Evolutionary conservation across 352 stramenopile genomes (phyloP).

Genomic region (Phytophthora tentaculata): DNA sequence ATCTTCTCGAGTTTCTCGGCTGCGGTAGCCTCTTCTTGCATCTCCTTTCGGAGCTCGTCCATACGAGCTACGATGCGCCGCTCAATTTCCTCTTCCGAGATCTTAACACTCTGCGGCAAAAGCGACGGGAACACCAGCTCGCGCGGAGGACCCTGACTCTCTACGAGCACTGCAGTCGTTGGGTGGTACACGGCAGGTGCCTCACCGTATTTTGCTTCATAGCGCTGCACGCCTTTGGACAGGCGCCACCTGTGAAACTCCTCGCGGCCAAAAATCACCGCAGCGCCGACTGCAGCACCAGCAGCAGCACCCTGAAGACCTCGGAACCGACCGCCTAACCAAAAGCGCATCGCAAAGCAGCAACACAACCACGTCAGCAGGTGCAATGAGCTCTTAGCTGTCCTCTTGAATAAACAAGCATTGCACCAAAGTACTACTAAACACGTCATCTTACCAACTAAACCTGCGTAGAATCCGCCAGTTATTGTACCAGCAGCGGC

Average conservation of each 20-base stretch:
- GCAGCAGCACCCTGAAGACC: constrained; percentile 72
- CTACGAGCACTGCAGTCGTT: constrained; percentile 63
- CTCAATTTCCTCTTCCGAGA: constrained; percentile 82
- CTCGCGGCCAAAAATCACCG: constrained; percentile 66
- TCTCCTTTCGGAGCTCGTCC: constrained; percentile 61
- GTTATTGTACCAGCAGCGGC: constrained; percentile 64
- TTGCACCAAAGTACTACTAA: too few relatives aligned
- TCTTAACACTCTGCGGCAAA: constrained; percentile 70
- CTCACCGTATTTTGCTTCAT: constrained; percentile 80
- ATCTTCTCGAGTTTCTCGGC: constrained; percentile 1
- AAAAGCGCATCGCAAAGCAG: background rate
- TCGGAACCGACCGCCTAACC: constrained; percentile 66
- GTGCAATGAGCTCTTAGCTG: too few relatives aligned
- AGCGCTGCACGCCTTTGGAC: constrained; percentile 75
- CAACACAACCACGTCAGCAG: too few relatives aligned
- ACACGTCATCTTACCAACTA: constrained; percentile 72
- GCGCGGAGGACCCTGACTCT: constrained; percentile 61
- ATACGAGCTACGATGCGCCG: constrained; percentile 76
- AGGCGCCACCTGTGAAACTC: constrained; percentile 84
- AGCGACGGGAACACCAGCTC: constrained; percentile 75
- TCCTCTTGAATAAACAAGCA: too few relatives aligned
- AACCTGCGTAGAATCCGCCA: constrained; percentile 71
- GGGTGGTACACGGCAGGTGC: constrained; percentile 70
- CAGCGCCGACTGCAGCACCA: constrained; percentile 62
- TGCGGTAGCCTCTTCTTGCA: constrained; percentile 28